These are phyloP conservation scores for Diaporthe australafricana DNA, from an alignment of 2,329 filamentous ascomycete species.

Conservation along the genomic window DNA sequence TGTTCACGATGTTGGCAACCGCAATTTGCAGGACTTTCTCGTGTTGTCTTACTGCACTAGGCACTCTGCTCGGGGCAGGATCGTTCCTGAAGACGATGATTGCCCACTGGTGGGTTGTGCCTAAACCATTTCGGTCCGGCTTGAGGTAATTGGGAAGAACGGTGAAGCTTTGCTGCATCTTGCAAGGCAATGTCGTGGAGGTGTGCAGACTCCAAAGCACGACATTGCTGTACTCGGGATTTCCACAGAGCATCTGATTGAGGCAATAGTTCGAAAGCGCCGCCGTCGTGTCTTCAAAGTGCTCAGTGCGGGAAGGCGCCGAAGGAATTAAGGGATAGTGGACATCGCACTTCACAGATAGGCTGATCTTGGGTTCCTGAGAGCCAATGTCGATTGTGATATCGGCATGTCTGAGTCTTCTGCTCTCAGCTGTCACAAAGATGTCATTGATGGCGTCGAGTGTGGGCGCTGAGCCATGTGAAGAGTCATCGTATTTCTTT, in stretches of 20 bases:
- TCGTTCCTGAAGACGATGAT: conserved; percentile 31
- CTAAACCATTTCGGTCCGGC: conserved; percentile 13
- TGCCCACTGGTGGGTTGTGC: conserved; percentile 33
- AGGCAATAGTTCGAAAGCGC: conserved; percentile 31
- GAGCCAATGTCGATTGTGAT: neutral
- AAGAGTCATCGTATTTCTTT: neutral
- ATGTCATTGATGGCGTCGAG: neutral
- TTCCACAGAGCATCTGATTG: conserved; percentile 9
- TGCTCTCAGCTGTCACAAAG: neutral
- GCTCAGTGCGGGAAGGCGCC: conserved; percentile 13
- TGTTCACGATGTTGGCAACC: neutral
- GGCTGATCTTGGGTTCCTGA: neutral
- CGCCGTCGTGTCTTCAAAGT: conserved; percentile 17
- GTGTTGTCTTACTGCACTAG: neutral
- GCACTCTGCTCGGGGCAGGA: conserved; percentile 1
- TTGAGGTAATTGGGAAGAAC: conserved; percentile 29
- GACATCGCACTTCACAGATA: conserved; percentile 20
- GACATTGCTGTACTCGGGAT: conserved; percentile 17
- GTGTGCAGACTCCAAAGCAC: conserved; percentile 32
- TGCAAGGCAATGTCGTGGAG: neutral
- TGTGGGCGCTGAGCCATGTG: neutral
- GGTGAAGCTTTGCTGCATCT: conserved; percentile 29
- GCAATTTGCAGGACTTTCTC: conserved; percentile 23
- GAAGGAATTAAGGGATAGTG: conserved; percentile 30
- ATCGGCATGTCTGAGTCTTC: neutral